A percentile compares a stretch with the other conserved stretches of the same genome.
These are phyloP conservation scores for Lactifluus volemus DNA, from an alignment of 768 basidiomycete species.

Conservation along the genomic window DNA sequence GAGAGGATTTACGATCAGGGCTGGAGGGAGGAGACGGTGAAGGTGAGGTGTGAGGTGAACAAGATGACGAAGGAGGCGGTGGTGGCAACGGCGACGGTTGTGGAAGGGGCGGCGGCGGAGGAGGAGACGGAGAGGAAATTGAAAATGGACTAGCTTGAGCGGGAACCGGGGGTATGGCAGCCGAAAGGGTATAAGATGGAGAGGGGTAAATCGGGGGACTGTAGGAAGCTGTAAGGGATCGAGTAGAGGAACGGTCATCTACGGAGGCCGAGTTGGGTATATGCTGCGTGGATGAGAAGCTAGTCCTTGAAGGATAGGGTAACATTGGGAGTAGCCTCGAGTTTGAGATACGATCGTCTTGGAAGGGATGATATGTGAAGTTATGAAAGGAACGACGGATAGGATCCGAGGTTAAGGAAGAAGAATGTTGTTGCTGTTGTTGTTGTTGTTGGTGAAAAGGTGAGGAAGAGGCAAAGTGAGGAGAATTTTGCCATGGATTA, in stretches of 20 bases:
- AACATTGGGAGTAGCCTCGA: constrained; percentile 14
- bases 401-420: not conserved
- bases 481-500: constrained; percentile 5
- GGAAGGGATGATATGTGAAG: not conserved
- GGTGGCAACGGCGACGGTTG: not conserved
- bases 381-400: constrained; percentile 5
- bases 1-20: not conserved
- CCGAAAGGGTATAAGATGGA: constrained; percentile 16
- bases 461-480: constrained; percentile 8
- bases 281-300: not conserved
- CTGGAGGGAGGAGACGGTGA: constrained; percentile 10
- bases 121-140: not conserved
- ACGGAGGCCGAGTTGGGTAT: not conserved
- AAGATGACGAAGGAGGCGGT: not conserved
- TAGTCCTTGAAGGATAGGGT: constrained; percentile 1
- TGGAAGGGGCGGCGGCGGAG: not conserved
- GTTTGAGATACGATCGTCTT: constrained; percentile 8
- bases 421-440: not conserved
- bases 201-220: constrained; percentile 6
- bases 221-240: not conserved
- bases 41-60: constrained; percentile 1
- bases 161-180: constrained; percentile 8
- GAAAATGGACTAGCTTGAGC: not conserved
- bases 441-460: not conserved
- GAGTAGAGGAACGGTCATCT: constrained; percentile 9